A percentile compares a stretch with the other conserved stretches of the same genome.
These are phyloP conservation scores for Phytophthora lateralis DNA, from an alignment of 352 stramenopile genomes.

Conservation along the genomic window DNA sequence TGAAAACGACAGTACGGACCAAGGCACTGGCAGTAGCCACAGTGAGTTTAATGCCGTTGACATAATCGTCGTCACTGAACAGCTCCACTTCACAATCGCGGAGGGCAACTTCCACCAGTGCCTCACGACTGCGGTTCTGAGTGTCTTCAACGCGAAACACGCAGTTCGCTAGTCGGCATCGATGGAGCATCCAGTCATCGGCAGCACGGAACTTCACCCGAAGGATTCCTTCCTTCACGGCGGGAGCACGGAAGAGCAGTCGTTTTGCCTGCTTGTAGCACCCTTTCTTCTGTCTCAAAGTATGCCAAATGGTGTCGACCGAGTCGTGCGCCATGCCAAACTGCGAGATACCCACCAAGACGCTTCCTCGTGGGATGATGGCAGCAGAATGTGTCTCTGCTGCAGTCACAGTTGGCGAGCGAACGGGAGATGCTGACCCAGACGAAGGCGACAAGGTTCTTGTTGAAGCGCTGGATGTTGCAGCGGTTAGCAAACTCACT, in stretches of 20 bases:
- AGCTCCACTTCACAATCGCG: constrained; percentile 56
- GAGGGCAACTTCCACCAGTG: constrained; percentile 43
- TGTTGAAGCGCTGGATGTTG: constrained; percentile 16
- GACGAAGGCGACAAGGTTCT: constrained; percentile 16
- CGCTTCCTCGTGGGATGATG: constrained; percentile 57
- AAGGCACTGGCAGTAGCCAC: constrained; percentile 4
- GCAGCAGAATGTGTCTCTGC: constrained; percentile 4
- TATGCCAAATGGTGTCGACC: constrained; percentile 76
- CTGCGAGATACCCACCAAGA: constrained; percentile 58
- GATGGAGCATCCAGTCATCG: constrained; percentile 44
- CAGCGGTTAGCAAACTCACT: constrained; percentile 26
- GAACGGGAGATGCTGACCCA: constrained; percentile 1
- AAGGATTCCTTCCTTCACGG: constrained; percentile 40
- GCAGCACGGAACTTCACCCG: constrained; percentile 43
- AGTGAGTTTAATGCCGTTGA: constrained; percentile 58
- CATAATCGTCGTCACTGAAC: constrained; percentile 43
- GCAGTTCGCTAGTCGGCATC: constrained; percentile 44
- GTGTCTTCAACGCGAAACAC: constrained; percentile 37
- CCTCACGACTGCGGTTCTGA: constrained; percentile 8
- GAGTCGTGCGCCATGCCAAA: constrained; percentile 71
- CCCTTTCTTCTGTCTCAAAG: constrained; percentile 58
- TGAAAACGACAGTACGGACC: constrained; percentile 35
- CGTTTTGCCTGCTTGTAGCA: constrained; percentile 50
- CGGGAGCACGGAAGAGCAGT: constrained; percentile 58
- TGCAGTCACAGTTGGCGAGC: constrained; percentile 3